A percentile compares a stretch with the other conserved stretches of the same genome.
phyloP scores from a whole-genome alignment of 2,329 filamentous ascomycete genomes.

The Tolypocladium ovalisporum region DNA sequence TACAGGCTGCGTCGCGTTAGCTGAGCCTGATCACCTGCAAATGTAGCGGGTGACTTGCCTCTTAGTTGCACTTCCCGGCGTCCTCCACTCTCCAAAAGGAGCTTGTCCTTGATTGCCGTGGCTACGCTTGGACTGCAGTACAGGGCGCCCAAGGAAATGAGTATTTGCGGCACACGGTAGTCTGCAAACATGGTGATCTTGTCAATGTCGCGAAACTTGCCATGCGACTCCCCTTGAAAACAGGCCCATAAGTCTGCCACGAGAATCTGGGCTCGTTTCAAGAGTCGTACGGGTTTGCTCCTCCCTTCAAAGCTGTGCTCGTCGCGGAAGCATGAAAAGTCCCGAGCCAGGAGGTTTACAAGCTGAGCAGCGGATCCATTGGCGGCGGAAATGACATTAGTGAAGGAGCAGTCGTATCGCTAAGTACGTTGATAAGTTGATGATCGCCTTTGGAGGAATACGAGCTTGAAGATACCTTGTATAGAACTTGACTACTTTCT shows the following conservation, averaged over 20 bases:
- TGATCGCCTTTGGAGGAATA: background rate
- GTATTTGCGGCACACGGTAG: constrained; percentile 90
- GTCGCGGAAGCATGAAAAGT: constrained; percentile 82
- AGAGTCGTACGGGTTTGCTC: constrained; percentile 59
- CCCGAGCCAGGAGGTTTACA: constrained; percentile 72
- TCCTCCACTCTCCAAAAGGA: constrained; percentile 59
- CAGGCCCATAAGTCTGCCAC: constrained; percentile 96
- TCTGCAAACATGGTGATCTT: constrained; percentile 98
- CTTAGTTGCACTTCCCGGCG: constrained; percentile 80
- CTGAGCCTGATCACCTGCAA: background rate
- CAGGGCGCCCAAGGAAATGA: constrained; percentile 72
- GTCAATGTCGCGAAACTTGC: constrained; percentile 80
- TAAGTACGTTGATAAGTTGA: constrained; percentile 26
- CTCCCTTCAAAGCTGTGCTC: constrained; percentile 65
- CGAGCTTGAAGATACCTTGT: constrained; percentile 45
- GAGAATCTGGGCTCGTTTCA: constrained; percentile 92
- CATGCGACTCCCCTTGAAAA: constrained; percentile 71
- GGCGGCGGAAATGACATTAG: constrained; percentile 62
- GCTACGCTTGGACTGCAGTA: constrained; percentile 75
- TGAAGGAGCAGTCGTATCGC: constrained; percentile 66
- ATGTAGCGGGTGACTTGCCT: constrained; percentile 34
- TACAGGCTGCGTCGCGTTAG: constrained; percentile 49
- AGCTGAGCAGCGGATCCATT: constrained; percentile 70
- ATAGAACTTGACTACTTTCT: constrained; percentile 72
- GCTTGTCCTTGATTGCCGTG: constrained; percentile 52